phyloP scores from a whole-genome alignment of 1,284 basidiomycete genomes.

The Sporisorium reilianum region DNA sequence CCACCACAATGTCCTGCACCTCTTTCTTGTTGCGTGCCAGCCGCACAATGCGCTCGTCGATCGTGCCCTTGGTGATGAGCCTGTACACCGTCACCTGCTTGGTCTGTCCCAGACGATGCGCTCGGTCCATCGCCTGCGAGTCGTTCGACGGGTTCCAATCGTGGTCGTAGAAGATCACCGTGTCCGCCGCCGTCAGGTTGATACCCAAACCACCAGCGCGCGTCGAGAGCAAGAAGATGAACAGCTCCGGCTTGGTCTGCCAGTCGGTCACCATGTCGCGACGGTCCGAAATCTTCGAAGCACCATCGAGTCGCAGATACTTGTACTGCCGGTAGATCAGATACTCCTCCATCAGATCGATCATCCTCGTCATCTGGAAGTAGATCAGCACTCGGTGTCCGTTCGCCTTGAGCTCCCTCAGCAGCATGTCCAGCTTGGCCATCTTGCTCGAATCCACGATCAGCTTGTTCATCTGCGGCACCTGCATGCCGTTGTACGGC shows the following conservation, averaged over 20 bases:
- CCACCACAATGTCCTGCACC: constrained; percentile 95
- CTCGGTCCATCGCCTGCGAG: constrained; percentile 99
- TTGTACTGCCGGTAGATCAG: constrained; percentile 98
- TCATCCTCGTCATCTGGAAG: constrained; percentile 99
- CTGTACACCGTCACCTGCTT: constrained; percentile 99
- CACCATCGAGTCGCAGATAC: constrained; percentile 94
- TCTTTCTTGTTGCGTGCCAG: constrained; percentile 66
- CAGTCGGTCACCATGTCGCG: constrained; percentile 99
- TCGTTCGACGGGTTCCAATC: constrained; percentile 98
- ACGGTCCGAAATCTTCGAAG: constrained; percentile 93
- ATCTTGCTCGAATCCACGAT: constrained; percentile 98
- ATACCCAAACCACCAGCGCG: constrained; percentile 97
- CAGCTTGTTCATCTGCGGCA: constrained; percentile 93
- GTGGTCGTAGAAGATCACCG: constrained; percentile 98
- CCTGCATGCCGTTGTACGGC: constrained; percentile 86
- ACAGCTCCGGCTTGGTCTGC: constrained; percentile 85
- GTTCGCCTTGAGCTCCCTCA: constrained; percentile 91
- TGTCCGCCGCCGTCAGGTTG: constrained; percentile 92
- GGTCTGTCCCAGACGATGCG: constrained; percentile 97
- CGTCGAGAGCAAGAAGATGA: constrained; percentile 81
- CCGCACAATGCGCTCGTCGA: constrained; percentile 96
- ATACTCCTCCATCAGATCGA: constrained; percentile 99
- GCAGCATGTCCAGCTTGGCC: constrained; percentile 85
- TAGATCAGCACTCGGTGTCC: constrained; percentile 96
- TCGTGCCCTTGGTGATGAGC: constrained; percentile 94